These are phyloP conservation scores for Pelargonium fulgidum DNA, from an alignment of 441 rosid genomes.

Conservation along the genomic window DNA sequence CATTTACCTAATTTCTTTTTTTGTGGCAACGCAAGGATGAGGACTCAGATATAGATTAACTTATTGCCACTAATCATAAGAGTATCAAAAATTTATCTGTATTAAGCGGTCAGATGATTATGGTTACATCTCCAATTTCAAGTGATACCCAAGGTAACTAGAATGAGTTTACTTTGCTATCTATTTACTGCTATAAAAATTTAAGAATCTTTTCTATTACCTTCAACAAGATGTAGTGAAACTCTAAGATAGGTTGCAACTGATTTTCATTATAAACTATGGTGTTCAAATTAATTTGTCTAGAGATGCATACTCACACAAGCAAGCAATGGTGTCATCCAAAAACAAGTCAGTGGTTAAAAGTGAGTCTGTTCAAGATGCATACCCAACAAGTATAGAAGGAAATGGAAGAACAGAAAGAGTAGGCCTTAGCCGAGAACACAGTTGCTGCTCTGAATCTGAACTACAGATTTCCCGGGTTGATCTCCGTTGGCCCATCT, in stretches of 20 bases:
- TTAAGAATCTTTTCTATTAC: neutral
- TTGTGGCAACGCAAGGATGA: neutral
- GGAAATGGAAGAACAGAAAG: slow-evolving; percentile 90
- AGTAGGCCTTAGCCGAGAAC: slow-evolving; percentile 57
- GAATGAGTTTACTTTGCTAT: neutral
- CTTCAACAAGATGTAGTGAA: neutral
- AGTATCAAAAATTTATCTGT: too few relatives aligned
- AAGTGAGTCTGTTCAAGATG: slow-evolving; percentile 13
- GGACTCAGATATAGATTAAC: neutral
- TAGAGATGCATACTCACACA: neutral
- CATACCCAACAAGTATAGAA: slow-evolving; percentile 96
- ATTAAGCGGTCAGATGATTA: neutral
- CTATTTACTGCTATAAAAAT: neutral
- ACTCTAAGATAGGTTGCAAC: neutral
- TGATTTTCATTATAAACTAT: neutral
- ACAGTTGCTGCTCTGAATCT: slow-evolving; percentile 56
- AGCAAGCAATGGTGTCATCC: neutral
- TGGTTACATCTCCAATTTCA: neutral
- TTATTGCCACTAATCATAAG: neutral
- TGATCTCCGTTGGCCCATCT: slow-evolving; percentile 52
- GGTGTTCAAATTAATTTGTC: neutral
- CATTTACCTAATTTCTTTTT: neutral
- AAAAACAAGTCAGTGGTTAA: neutral
- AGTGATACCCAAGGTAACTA: neutral
- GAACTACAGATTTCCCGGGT: slow-evolving; percentile 60